phyloP scores from a whole-genome alignment of 352 stramenopile genomes.

The Halophytophthora batemanensis region DNA sequence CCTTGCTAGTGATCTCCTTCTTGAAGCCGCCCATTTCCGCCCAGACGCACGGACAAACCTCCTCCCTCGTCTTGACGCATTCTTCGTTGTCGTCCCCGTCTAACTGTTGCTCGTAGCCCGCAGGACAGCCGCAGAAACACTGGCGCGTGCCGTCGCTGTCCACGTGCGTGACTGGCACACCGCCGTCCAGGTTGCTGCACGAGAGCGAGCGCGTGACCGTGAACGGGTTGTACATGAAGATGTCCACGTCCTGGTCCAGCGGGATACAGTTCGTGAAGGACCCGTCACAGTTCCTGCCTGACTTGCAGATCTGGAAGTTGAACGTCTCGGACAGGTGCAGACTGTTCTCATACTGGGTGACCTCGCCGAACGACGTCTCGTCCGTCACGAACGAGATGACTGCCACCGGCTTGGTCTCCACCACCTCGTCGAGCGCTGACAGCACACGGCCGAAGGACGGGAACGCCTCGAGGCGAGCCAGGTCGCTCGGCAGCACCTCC shows the following conservation, averaged over 20 bases:
- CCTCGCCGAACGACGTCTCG: conserved; percentile 28
- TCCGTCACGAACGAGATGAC: conserved; percentile 42
- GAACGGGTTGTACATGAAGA: conserved; percentile 72
- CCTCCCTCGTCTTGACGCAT: conserved; percentile 26
- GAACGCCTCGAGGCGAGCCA: conserved; percentile 27
- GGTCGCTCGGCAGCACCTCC: conserved; percentile 15
- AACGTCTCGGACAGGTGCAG: conserved; percentile 26
- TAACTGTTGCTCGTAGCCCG: conserved; percentile 23
- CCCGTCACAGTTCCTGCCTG: conserved; percentile 10
- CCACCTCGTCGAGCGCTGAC: conserved; percentile 7
- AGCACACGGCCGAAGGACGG: conserved; percentile 27
- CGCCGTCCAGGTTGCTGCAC: conserved; percentile 32
- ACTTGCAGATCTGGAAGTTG: conserved; percentile 33
- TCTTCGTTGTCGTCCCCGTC: conserved; percentile 13
- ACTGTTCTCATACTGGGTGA: conserved; percentile 25
- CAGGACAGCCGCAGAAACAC: conserved; percentile 57
- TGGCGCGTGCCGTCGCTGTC: conserved; percentile 28
- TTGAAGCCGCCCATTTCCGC: conserved; percentile 25
- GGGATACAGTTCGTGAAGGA: conserved; percentile 31
- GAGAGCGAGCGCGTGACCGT: conserved; percentile 31
- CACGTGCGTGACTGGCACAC: conserved; percentile 46
- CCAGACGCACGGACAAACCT: conserved; percentile 50
- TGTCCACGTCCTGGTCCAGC: conserved; percentile 30
- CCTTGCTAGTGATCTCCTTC: conserved; percentile 23
- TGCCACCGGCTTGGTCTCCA: conserved; percentile 11